These are phyloP conservation scores for Aureobasidium uvarum DNA, from an alignment of 2,329 filamentous ascomycete genomes.

Conservation along the genomic window DNA sequence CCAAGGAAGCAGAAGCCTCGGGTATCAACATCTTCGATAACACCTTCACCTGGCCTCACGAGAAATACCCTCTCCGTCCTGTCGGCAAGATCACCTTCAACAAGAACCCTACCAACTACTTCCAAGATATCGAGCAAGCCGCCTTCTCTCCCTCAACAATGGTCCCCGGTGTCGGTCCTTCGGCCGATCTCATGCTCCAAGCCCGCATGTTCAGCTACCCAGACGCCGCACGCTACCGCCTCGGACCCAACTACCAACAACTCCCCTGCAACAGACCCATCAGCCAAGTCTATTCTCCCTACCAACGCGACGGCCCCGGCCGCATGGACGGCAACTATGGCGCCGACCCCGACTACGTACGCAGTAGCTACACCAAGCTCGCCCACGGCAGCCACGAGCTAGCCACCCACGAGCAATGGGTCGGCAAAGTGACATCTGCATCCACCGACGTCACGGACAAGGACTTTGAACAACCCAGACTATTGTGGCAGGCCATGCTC, in stretches of 20 bases:
- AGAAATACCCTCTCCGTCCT: constrained; percentile 49
- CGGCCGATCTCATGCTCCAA: constrained; percentile 63
- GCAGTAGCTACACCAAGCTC: constrained; percentile 33
- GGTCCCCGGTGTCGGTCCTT: constrained; percentile 62
- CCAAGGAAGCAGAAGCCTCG: constrained; percentile 51
- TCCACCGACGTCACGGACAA: constrained; percentile 44
- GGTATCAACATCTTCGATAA: constrained; percentile 56
- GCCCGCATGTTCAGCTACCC: constrained; percentile 62
- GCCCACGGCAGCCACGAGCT: constrained; percentile 28
- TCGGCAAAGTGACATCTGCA: constrained; percentile 29
- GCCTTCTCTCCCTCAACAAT: constrained; percentile 65
- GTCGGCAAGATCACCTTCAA: constrained; percentile 55
- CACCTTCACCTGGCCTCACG: constrained; percentile 56
- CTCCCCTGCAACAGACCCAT: constrained; percentile 31
- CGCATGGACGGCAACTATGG: constrained; percentile 48
- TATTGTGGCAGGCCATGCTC: constrained; percentile 46
- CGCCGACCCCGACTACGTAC: constrained; percentile 47
- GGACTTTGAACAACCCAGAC: constrained; percentile 53
- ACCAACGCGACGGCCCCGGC: constrained; percentile 44
- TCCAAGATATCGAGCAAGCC: constrained; percentile 66
- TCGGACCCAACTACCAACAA: constrained; percentile 53
- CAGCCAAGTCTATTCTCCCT: constrained; percentile 31
- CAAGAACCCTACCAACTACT: constrained; percentile 62
- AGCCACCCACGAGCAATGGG: constrained; percentile 33
- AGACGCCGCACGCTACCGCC: constrained; percentile 52